Conservation (phyloP, 192 early-diverging fungal species). For the Glomus cerebriforme region DNA sequence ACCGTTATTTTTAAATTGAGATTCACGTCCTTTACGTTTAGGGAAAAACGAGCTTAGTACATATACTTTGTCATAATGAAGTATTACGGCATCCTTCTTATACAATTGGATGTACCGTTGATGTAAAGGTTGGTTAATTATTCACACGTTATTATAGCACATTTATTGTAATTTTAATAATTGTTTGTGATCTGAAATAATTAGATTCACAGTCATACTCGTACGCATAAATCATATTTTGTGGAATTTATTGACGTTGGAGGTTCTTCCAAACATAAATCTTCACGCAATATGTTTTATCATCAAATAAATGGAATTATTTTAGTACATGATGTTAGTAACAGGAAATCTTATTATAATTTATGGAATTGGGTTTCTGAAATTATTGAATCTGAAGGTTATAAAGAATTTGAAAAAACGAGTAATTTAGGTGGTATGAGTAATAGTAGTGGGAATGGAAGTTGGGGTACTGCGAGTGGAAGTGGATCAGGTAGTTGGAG, state of each 20-base stretch:
- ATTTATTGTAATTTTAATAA: slow-evolving; percentile 6
- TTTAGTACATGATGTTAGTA: slow-evolving; percentile 56
- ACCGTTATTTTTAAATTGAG: background rate
- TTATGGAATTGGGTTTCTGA: slow-evolving; percentile 54
- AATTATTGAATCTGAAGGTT: slow-evolving; percentile 23
- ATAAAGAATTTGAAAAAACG: slow-evolving; percentile 21
- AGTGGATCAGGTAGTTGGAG: background rate
- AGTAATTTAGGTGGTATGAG: background rate
- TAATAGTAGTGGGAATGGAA: background rate
- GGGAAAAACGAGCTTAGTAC: slow-evolving; percentile 58
- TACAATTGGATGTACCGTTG: slow-evolving; percentile 55
- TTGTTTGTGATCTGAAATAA: background rate
- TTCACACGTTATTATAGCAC: background rate
- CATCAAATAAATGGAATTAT: slow-evolving; percentile 49
- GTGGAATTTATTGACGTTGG: slow-evolving; percentile 60
- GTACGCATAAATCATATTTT: slow-evolving; percentile 43
- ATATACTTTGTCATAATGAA: slow-evolving; percentile 54
- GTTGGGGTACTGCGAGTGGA: background rate
- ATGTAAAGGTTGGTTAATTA: slow-evolving; percentile 44
- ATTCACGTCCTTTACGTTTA: background rate
- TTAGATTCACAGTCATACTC: slow-evolving; percentile 34
- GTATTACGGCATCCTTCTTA: slow-evolving; percentile 36
- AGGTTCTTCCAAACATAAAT: slow-evolving; percentile 46
- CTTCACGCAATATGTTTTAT: slow-evolving; percentile 56
- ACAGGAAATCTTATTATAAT: slow-evolving; percentile 53